These are phyloP conservation scores for Schwanniomyces pseudopolymorphus DNA, from an alignment of 805 yeast species.

Conservation along the genomic window DNA sequence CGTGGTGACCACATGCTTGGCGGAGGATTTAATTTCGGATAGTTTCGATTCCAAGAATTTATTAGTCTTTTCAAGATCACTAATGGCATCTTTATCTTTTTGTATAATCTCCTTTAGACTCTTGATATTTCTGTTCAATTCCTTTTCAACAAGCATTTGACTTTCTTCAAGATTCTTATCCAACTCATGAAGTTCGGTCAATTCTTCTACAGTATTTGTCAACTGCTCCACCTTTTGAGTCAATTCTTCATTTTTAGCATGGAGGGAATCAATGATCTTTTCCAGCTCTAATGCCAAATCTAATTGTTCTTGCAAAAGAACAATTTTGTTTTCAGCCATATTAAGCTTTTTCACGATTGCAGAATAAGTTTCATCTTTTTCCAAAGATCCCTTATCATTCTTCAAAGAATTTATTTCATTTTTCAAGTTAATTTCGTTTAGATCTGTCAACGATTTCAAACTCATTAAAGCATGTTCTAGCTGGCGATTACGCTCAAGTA, in stretches of 20 bases:
- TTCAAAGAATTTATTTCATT: constrained; percentile 17
- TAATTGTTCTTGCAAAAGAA: constrained; percentile 27
- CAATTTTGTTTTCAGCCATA: constrained; percentile 24
- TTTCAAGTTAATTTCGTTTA: constrained; percentile 22
- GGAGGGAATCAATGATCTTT: constrained; percentile 31
- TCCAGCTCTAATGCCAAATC: constrained; percentile 38
- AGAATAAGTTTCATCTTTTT: background rate
- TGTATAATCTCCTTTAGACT: constrained; percentile 14
- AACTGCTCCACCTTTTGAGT: constrained; percentile 28
- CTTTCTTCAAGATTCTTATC: constrained; percentile 51
- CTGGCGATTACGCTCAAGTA: constrained; percentile 32
- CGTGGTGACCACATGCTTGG: background rate
- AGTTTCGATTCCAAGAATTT: constrained; percentile 18
- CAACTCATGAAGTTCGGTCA: constrained; percentile 49
- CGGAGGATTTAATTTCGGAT: constrained; percentile 12
- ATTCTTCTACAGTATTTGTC: constrained; percentile 40
- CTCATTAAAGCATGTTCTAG: constrained; percentile 43
- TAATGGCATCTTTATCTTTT: constrained; percentile 14
- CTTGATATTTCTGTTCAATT: constrained; percentile 39
- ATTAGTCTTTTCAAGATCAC: constrained; percentile 18
- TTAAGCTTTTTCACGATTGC: constrained; percentile 5
- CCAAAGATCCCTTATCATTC: background rate
- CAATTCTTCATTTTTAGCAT: constrained; percentile 36
- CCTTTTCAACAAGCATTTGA: constrained; percentile 43
- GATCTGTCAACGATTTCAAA: constrained; percentile 24